Evolutionary conservation across 2,329 filamentous ascomycete species (phyloP), one percentile per base, ranked within the genome.

Genomic region (Pseudogymnoascus sp.): DNA sequence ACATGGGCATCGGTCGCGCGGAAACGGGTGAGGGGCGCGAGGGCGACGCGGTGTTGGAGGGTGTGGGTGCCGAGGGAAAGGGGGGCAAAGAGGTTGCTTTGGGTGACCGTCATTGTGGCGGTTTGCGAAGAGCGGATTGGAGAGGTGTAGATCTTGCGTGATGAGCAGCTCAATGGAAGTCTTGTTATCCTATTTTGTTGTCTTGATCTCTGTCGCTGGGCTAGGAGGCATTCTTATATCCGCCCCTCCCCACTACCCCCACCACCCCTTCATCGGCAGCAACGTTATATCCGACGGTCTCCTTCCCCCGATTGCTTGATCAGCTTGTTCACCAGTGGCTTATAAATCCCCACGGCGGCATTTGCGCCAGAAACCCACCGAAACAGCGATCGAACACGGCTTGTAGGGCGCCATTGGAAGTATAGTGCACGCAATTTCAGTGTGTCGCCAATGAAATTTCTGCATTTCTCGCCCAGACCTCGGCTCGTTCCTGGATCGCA

Each of bases 21-120:
- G 68, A 78, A 78, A 19, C 81, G 79, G 16, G 83, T 85, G 65
- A 87, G 72, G 1, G 84, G 83, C 0, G 83, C 79, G 75, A 86
- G 81, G 38, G 79, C 78, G 28, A 87, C 66, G 4, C 78, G 74
- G 66, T 81, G 77, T 46, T 74, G 71, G 38, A 80, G 69, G 33
- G 71, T 69, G 14, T 74, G 66, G 16, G 73, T 73, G 65, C 78
- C 78, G 4, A 80, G 70, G 50, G 68, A 72, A 43, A 80, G 64
- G 2, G 78, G 76, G 14, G 73, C 69, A 68, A 81, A 81, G 24
- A 81, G 75, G 22, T 60, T 60, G 59, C 50, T 56, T 7, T 56
- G 50, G 8, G 59, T 38, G 59, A 16, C 59, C 12, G 33, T 40
- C 59, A 60, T 60, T n/a, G 59, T 60, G 59, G 33, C 31, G 33